Conservation (phyloP, 2,329 filamentous ascomycete genomes). For the Westerdykella aurantiaca region DNA sequence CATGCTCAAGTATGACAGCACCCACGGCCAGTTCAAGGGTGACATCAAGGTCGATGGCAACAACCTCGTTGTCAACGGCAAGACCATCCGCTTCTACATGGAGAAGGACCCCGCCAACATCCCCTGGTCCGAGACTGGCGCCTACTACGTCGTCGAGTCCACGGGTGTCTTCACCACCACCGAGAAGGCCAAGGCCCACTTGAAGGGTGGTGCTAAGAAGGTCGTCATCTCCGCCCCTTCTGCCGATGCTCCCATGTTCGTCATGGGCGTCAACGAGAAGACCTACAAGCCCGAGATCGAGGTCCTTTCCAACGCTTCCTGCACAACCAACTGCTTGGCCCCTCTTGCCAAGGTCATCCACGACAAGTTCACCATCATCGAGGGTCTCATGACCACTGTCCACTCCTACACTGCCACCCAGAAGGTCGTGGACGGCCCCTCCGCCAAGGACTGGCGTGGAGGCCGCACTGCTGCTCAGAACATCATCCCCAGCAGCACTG, state of each 20-base stretch:
- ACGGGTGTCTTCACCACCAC: slow-evolving; percentile 99
- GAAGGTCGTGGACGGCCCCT: slow-evolving; percentile 98
- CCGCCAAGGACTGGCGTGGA: slow-evolving; percentile 98
- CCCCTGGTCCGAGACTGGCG: slow-evolving; percentile 81
- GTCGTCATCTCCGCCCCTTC: slow-evolving; percentile 79
- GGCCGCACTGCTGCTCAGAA: slow-evolving; percentile 98
- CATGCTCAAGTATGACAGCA: slow-evolving; percentile 99
- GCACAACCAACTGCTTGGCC: slow-evolving; percentile 99
- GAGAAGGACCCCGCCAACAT: slow-evolving; percentile 87
- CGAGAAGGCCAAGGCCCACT: slow-evolving; percentile 89
- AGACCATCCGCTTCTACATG: slow-evolving; percentile 89
- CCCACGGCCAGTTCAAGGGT: slow-evolving; percentile 95
- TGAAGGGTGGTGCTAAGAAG: slow-evolving; percentile 97
- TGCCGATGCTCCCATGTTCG: slow-evolving; percentile 98
- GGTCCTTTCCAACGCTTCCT: slow-evolving; percentile 98
- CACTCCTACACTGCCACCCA: slow-evolving; percentile 99
- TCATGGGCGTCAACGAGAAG: slow-evolving; percentile 98
- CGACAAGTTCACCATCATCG: slow-evolving; percentile 95
- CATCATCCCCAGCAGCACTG: slow-evolving; percentile 98
- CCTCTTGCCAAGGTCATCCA: slow-evolving; percentile 98
- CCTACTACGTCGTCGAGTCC: slow-evolving; percentile 93
- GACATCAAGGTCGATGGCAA: slow-evolving; percentile 68
- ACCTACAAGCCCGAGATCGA: slow-evolving; percentile 84
- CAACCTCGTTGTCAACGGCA: slow-evolving; percentile 83
- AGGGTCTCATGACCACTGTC: slow-evolving; percentile 99